Percentiles rank a stretch among this genome's conserved stretches.
phyloP scores from a whole-genome alignment of 1,284 basidiomycete genomes.

The Leccinum solheimii region DNA sequence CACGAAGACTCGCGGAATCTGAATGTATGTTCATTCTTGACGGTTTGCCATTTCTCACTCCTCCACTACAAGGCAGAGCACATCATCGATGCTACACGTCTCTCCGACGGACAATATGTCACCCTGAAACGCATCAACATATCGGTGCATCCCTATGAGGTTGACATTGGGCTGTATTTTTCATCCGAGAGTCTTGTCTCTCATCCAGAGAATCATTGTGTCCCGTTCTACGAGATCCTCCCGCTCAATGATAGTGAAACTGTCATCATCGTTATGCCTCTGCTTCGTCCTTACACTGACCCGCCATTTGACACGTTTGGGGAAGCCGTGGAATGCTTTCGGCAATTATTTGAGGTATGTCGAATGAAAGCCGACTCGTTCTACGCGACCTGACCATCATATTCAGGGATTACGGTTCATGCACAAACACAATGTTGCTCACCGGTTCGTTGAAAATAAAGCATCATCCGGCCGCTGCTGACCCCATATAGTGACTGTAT shows the following conservation, averaged over 20 bases:
- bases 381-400: conserved; percentile 2
- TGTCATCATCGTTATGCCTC: conserved; percentile 18
- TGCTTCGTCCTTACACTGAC: conserved; percentile 6
- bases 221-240: conserved; percentile 17
- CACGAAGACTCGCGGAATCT: conserved; percentile 7
- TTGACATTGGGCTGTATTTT: conserved; percentile 17
- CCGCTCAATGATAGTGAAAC: neutral
- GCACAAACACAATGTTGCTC: conserved; percentile 10
- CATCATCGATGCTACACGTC: conserved; percentile 17
- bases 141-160: conserved; percentile 13
- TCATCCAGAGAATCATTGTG: conserved; percentile 16
- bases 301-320: conserved; percentile 21
- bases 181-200: conserved; percentile 1
- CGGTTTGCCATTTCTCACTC: neutral
- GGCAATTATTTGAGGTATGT: conserved; percentile 20
- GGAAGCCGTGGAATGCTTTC: conserved; percentile 18
- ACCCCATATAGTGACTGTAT: neutral
- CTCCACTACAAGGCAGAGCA: neutral
- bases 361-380: neutral
- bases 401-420: conserved; percentile 10
- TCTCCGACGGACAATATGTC: conserved; percentile 12
- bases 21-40: conserved; percentile 1
- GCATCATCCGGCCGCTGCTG: neutral
- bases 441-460: neutral
- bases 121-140: conserved; percentile 13